Percentiles rank a stretch among this genome's conserved stretches.
phyloP scores from a whole-genome alignment of 2,329 filamentous ascomycete genomes.

The Chaetomium globosum region DNA sequence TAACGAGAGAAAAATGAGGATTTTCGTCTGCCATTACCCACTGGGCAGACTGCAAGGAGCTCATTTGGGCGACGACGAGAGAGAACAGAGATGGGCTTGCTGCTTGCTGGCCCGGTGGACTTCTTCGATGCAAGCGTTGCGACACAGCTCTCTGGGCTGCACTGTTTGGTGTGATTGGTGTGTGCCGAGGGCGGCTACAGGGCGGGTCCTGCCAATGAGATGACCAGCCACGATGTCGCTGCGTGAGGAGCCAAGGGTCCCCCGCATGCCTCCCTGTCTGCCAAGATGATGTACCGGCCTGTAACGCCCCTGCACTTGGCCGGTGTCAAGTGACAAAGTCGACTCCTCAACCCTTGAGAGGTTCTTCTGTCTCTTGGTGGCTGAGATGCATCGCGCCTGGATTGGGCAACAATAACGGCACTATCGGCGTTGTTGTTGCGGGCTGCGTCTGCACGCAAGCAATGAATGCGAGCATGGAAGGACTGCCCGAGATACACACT shows the following conservation, averaged over 20 bases:
- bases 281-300: conserved; percentile 33
- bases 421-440: conserved; percentile 11
- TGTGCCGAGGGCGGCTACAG: conserved; percentile 47
- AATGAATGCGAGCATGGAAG: conserved; percentile 12
- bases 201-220: conserved; percentile 42
- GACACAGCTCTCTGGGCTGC: conserved; percentile 21
- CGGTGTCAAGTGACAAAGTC: conserved; percentile 32
- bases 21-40: background rate
- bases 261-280: conserved; percentile 20
- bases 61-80: conserved; percentile 10
- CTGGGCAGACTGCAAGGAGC: conserved; percentile 1
- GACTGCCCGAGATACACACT: background rate
- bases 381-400: background rate
- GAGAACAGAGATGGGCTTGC: conserved; percentile 8
- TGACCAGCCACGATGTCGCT: conserved; percentile 36
- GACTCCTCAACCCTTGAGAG: background rate
- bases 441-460: conserved; percentile 13
- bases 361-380: background rate
- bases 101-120: background rate
- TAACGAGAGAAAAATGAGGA: background rate
- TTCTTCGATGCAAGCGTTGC: conserved; percentile 16
- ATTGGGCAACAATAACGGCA: conserved; percentile 11
- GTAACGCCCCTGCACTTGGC: conserved; percentile 35
- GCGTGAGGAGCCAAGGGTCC: conserved; percentile 31
- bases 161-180: conserved; percentile 39